Evolutionary conservation across 768 basidiomycete species (phyloP).

Genomic region (Psilocybe cubensis): DNA sequence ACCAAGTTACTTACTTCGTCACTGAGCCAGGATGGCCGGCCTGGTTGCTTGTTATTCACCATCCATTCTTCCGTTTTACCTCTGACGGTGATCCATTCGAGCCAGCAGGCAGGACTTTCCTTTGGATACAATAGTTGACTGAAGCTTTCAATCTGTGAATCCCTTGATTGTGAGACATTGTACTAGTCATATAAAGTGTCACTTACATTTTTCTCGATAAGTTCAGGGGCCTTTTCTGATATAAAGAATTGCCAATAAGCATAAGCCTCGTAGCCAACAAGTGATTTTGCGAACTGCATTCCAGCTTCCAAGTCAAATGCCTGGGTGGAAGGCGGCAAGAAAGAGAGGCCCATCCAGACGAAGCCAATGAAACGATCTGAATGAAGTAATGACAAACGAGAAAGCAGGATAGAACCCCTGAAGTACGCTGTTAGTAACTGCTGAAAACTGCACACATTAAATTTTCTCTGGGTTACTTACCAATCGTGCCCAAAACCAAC

Average conservation of each 20-base stretch:
- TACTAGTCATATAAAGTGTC: not conserved
- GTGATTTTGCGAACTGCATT: not conserved
- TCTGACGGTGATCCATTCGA: not conserved
- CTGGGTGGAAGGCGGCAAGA: not conserved
- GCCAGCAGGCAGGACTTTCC: not conserved
- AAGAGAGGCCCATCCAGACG: not conserved
- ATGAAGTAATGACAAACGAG: not conserved
- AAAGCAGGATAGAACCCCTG: not conserved
- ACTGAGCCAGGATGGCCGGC: not conserved
- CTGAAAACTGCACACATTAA: not conserved
- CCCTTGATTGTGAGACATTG: not conserved
- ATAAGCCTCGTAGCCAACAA: not conserved
- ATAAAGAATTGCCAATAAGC: not conserved
- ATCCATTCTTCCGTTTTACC: not conserved
- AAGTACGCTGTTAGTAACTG: not conserved
- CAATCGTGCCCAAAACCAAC: slow-evolving; percentile 47
- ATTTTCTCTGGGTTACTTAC: not conserved
- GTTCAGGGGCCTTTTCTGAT: not conserved
- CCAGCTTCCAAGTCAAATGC: not conserved
- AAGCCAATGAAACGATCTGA: not conserved
- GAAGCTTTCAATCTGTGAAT: not conserved
- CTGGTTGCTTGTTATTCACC: not conserved
- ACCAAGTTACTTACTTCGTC: not conserved
- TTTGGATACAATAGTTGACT: not conserved
- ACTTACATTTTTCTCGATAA: not conserved